Evolutionary conservation across 2,329 filamentous ascomycete genomes (phyloP), one percentile per base, ranked within the genome.

Genomic region (Zasmidium cellare): DNA sequence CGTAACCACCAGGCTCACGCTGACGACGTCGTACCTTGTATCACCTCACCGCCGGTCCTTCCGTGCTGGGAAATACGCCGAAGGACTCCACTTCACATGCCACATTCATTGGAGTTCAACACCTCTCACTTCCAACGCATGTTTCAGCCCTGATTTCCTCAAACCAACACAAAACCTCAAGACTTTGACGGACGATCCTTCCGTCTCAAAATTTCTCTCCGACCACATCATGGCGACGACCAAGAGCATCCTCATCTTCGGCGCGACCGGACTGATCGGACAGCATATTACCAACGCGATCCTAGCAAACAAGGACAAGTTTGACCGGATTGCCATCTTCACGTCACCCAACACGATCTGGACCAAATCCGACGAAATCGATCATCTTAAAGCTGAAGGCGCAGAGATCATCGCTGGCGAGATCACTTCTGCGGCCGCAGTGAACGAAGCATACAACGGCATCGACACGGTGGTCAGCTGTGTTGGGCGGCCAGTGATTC

Each of bases 391-490:
- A 64, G 64, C 69, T 19, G 69, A 75, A 57, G 80, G 81, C 1
- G 78, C 85, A 7, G 76, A 82, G 9, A 75, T 88, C 5, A 74
- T 86, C 19, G 75, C 82, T 0, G 86, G 85, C 20, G 78, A 86
- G 66, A 66, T 87, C 5, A 75, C 75, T 1, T 80, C 78, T 22
- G 77, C 81, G 22, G 68, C 74, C 11, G 82, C 85, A 53, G 75
- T 89, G 2, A 71, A 74, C 18, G 76, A 77, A n/a, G 85, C 86
- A 2, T 88, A 84, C 63, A 63, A 61, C 16, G 80, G 75, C 50
- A 81, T 87, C 64, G 85, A 90, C 69, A 89, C 87, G 0, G 78
- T 90, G 45, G 75, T 90, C 50, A 87, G 83, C 19, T 83, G 84
- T 1, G 78, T 90, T 1, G 88, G 88, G 2, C 80, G 87, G 51